These are phyloP conservation scores for Mycena belliarum DNA, from an alignment of 768 basidiomycete species.

Conservation along the genomic window DNA sequence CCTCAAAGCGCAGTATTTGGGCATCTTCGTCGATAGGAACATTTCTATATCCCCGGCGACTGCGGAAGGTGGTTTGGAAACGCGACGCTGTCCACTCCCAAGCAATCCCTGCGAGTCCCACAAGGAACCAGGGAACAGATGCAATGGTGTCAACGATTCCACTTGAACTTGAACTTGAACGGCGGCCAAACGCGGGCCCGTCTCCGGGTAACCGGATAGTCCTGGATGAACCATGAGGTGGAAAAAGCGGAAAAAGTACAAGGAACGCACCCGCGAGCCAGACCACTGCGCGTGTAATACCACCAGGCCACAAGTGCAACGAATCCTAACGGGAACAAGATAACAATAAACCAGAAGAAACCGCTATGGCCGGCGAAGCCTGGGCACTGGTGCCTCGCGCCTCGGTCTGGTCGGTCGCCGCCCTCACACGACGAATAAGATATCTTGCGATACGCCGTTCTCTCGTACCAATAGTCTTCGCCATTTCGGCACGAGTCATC, in stretches of 20 bases:
- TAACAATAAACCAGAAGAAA: conserved; percentile 83
- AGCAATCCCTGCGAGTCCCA: conserved; percentile 76
- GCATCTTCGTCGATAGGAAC: conserved; percentile 87
- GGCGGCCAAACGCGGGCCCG: conserved; percentile 36
- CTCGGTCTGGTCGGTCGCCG: conserved; percentile 78
- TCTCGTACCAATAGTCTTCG: conserved; percentile 89
- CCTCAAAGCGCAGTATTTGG: conserved; percentile 82
- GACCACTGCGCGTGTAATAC: conserved; percentile 76
- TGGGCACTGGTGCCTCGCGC: conserved; percentile 75
- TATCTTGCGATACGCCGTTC: conserved; percentile 89
- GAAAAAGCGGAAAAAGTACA: not conserved
- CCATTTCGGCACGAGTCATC: conserved; percentile 64
- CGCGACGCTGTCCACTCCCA: conserved; percentile 63
- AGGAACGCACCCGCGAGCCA: conserved; percentile 67
- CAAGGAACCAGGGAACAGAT: conserved; percentile 86
- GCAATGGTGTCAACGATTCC: conserved; percentile 71
- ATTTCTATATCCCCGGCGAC: conserved; percentile 71
- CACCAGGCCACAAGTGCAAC: conserved; percentile 78
- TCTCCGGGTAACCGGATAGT: conserved; percentile 78
- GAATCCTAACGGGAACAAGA: conserved; percentile 75
- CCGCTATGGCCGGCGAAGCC: conserved; percentile 71
- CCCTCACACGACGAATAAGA: conserved; percentile 86
- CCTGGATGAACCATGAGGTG: conserved; percentile 36
- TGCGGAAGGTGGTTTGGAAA: conserved; percentile 44
- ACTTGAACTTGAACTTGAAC: conserved; percentile 49